Base-by-base conservation (phyloP, 2,329 filamentous ascomycete species). In the Aspergillus aculeatus region DNA sequence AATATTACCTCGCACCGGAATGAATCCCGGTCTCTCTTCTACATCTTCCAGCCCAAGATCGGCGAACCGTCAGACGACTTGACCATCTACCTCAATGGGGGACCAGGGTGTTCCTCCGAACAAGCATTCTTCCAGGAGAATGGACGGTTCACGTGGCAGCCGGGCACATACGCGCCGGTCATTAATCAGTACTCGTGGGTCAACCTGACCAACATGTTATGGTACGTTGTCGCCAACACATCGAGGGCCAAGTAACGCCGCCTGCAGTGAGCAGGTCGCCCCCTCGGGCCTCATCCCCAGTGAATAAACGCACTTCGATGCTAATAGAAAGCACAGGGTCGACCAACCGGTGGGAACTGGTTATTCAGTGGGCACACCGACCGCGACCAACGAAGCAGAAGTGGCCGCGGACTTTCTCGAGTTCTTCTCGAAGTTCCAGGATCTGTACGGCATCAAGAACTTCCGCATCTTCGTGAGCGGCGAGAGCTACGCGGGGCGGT, bases 371-470 rank as follows among this genome's bases (percentile, higher is more conserved):
- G 90, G 90, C 16, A 84, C 74, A 0, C 82, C 86, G 3, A 90
- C 83, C 1, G 89, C 88, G 14, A 86, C 78, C 0, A 85, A 82
- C 62, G 85, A 92, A 64, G 84, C 87, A 49, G 89, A 92, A 63
- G 82, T 87, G 1, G 89, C 89, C 0, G 75, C 78, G 31, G 84
- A 94, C 64, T 92, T 94, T 72, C 77, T 90, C 21, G 88, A 89
- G 53, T 95, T 92, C 77, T 92, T 88, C 82, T 87, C 88, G 77
- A 91, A 91, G 76, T 92, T 92, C 66, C 77, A 91, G 59, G 79
- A 90, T 47, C 86, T 85, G 0, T 92, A 92, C 66, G 81, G 78
- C 14, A 81, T 91, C 66, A 83, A 89, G 44, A 83, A 84, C 29
- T 86, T 84, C 69, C 90, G 89, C 66, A 84, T 92, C 24, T 95